Conservation (phyloP, 768 basidiomycete genomes). For the Filobasidium floriforme region DNA sequence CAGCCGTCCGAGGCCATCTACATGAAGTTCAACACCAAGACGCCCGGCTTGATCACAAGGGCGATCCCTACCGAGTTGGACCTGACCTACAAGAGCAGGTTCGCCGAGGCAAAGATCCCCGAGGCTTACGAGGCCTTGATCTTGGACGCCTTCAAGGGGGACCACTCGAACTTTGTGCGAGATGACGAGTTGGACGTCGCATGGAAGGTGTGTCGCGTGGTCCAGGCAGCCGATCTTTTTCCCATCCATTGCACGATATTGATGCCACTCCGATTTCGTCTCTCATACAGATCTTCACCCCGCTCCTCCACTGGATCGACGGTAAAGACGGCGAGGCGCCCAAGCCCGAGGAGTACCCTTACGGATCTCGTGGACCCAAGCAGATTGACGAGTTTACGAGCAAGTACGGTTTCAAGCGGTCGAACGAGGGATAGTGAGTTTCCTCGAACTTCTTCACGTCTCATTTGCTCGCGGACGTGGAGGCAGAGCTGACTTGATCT, state of each 20-base stretch:
- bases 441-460: too few relatives aligned
- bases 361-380: slow-evolving; percentile 91
- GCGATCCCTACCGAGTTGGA: slow-evolving; percentile 97
- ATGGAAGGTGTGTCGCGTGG: slow-evolving; percentile 67
- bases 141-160: slow-evolving; percentile 90
- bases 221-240: too few relatives aligned
- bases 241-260: too few relatives aligned
- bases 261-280: background rate
- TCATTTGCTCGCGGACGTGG: too few relatives aligned
- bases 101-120: slow-evolving; percentile 81
- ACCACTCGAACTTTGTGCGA: slow-evolving; percentile 98
- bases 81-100: slow-evolving; percentile 92
- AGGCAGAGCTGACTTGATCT: too few relatives aligned
- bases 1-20: slow-evolving; percentile 95
- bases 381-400: slow-evolving; percentile 67
- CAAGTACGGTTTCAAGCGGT: slow-evolving; percentile 70
- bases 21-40: slow-evolving; percentile 92
- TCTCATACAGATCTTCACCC: slow-evolving; percentile 43
- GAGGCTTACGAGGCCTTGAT: slow-evolving; percentile 93
- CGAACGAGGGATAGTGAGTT: slow-evolving; percentile 67
- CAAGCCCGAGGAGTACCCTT: slow-evolving; percentile 69
- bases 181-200: slow-evolving; percentile 95
- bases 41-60: slow-evolving; percentile 79
- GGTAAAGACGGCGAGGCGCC: slow-evolving; percentile 61
- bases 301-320: slow-evolving; percentile 90